Base-by-base conservation (phyloP, 2,329 filamentous ascomycete species). In the Penicillium sp. region DNA sequence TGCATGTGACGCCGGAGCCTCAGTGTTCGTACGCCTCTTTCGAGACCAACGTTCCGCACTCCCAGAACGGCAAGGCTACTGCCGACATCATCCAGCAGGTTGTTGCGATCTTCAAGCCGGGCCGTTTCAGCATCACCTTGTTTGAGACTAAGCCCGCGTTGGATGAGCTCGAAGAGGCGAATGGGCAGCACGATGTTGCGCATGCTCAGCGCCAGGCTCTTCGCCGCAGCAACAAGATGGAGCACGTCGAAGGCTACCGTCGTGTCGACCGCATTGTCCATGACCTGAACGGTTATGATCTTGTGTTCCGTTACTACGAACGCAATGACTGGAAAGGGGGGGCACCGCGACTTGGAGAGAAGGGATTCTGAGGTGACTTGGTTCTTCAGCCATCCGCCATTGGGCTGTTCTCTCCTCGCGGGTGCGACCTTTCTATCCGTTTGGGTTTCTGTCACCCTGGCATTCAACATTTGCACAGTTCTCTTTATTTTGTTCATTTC, bases 1-100 rank as follows among this genome's bases (percentile, higher is more conserved):
- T 99, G 25, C 94, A 99, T 72, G 94, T 99, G 64, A 99, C 94
- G 0, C 94, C 94, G 0, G 94, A 99, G 81, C 91, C 93, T 15
- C 87, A 96, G 69, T 99, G 93, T 81, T 97, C 92, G 5, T 99
- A 96, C 74, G 94, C 94, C 36, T 97, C 92, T 2, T 99, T 99
- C 72, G 94, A 99, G 81, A 97, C 94, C 65, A 99, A 97, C 67
- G 93, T 99, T 4, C 94, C 94, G 1, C 89, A 91, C 27, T 87
- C 87, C 5, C 91, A 96, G 78, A 91, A 86, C 55, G 92, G 92
- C 16, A 89, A 92, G 61, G 89, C 92, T 72, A 97, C 93, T 0
- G 86, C 87, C 27, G 93, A 96, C 63, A 88, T 97, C 59, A 89
- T 99, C 60, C 87, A 96, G 75, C 91, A 97, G 64, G 94, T 97